Base-by-base conservation (phyloP, 257 asterid species). In the Verbascum thapsus region DNA sequence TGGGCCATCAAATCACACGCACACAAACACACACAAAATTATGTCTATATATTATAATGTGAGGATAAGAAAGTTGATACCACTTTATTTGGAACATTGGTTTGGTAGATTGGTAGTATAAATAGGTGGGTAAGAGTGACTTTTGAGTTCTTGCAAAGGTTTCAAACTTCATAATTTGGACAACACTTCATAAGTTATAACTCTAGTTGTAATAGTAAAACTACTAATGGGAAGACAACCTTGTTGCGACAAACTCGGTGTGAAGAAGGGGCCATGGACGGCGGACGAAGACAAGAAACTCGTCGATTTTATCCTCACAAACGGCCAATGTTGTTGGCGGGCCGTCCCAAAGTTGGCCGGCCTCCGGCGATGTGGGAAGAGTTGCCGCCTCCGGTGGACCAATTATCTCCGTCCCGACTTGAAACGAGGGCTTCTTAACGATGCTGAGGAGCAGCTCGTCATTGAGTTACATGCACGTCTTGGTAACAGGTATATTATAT, bases 261-360 rank as follows among this genome's bases (percentile, higher is more conserved):
- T 91, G 63, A 91, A 91, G 81, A 91, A 91, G 70, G 98, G 98
- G 47, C 98, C 98, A 35, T 91, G 98, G 98, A 91, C 95, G 38
- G 90, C 92, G 12, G 98, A 91, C 70, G 98, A 91, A 74, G 98
- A 91, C 74, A 88, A 80, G 81, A 91, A 91, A 20, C 88, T 91
- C 44, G 86, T 91, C 15, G 85, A 73, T 41, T 91, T 91, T 37
- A 88, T 91, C 18, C 83, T 91, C 40, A 81, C 90, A 1, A 88
- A 91, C 39, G 98, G 96, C 73, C 96, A 86, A 85, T 86, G 98
- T 72, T 91, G 98, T 63, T 91, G 98, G 98, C 78, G 98, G 50
- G 96, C 96, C 13, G 96, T 91, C 37, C 98, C 98, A 0, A 91
- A 91, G 78, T 85, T 91, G 22, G 98, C 98, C n/a, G 98, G 98